Conservation (phyloP, 2,329 filamentous ascomycete genomes). For the Pseudocercospora vitis region DNA sequence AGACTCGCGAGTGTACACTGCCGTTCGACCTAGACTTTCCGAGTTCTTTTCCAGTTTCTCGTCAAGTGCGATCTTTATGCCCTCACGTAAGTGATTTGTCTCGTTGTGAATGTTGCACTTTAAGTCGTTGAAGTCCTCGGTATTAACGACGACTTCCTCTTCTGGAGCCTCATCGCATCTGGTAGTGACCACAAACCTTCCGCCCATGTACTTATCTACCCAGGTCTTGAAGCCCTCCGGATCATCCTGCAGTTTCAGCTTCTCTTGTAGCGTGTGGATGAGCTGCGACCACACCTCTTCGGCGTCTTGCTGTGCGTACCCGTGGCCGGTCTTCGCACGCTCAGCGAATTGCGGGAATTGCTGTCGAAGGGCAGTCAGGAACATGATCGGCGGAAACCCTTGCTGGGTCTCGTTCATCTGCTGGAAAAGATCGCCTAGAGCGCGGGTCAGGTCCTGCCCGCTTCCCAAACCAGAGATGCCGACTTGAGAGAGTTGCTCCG, state of each 20-base stretch:
- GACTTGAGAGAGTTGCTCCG: constrained; percentile 46
- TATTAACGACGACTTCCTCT: constrained; percentile 66
- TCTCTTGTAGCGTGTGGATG: constrained; percentile 75
- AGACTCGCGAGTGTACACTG: constrained; percentile 86
- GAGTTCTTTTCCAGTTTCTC: constrained; percentile 93
- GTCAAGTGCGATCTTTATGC: constrained; percentile 75
- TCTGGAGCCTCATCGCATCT: constrained; percentile 82
- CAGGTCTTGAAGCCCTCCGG: constrained; percentile 59
- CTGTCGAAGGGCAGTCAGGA: constrained; percentile 74
- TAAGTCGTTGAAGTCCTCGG: constrained; percentile 83
- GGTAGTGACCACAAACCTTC: constrained; percentile 73
- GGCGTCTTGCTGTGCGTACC: constrained; percentile 96
- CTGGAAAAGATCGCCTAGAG: constrained; percentile 80
- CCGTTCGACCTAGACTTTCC: constrained; percentile 71
- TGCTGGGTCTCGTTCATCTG: constrained; percentile 87
- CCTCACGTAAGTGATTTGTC: constrained; percentile 88
- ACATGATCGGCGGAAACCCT: constrained; percentile 78
- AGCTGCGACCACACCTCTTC: constrained; percentile 99
- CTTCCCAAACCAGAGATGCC: constrained; percentile 59
- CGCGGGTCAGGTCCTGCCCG: constrained; percentile 70
- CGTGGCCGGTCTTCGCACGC: constrained; percentile 74
- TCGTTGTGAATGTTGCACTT: constrained; percentile 90
- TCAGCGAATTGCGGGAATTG: constrained; percentile 93
- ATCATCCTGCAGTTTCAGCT: constrained; percentile 65
- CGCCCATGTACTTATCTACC: constrained; percentile 86